Conservation (phyloP, 768 basidiomycete species). For the Boletus pseudopeckii region DNA sequence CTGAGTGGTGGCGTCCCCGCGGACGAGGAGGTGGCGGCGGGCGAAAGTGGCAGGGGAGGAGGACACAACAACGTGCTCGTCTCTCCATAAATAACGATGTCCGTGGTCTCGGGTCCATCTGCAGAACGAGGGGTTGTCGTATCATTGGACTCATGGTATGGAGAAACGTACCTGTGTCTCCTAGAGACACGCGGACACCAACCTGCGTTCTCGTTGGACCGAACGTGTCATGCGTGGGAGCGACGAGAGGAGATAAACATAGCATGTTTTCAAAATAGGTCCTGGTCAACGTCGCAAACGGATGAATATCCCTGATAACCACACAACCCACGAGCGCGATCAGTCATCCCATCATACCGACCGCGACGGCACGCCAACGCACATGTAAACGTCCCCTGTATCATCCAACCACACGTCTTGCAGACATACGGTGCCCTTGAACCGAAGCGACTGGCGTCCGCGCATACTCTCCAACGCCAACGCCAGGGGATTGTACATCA, state of each 20-base stretch:
- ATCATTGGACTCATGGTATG: not conserved
- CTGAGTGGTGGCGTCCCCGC: slow-evolving; percentile 25
- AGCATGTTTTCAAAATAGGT: slow-evolving; percentile 72
- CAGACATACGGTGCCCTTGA: slow-evolving; percentile 52
- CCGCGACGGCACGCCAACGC: slow-evolving; percentile 27
- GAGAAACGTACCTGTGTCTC: slow-evolving; percentile 51
- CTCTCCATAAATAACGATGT: slow-evolving; percentile 57
- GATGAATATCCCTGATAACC: slow-evolving; percentile 63
- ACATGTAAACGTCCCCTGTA: slow-evolving; percentile 46
- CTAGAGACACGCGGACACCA: slow-evolving; percentile 67
- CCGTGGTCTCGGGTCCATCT: slow-evolving; percentile 70
- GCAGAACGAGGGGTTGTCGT: not conserved
- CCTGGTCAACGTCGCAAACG: slow-evolving; percentile 54
- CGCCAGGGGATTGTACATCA: slow-evolving; percentile 68
- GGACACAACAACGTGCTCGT: slow-evolving; percentile 15
- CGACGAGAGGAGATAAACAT: slow-evolving; percentile 44
- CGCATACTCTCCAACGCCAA: slow-evolving; percentile 80
- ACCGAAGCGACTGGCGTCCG: slow-evolving; percentile 58
- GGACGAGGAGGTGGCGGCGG: slow-evolving; percentile 20
- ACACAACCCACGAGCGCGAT: not conserved
- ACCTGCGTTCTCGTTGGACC: slow-evolving; percentile 39
- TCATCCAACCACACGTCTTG: slow-evolving; percentile 60
- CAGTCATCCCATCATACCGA: not conserved
- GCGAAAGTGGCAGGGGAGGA: slow-evolving; percentile 6
- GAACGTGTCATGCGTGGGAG: slow-evolving; percentile 19